Conservation (phyloP, 768 basidiomycete genomes). For the Tremella mesenterica region DNA sequence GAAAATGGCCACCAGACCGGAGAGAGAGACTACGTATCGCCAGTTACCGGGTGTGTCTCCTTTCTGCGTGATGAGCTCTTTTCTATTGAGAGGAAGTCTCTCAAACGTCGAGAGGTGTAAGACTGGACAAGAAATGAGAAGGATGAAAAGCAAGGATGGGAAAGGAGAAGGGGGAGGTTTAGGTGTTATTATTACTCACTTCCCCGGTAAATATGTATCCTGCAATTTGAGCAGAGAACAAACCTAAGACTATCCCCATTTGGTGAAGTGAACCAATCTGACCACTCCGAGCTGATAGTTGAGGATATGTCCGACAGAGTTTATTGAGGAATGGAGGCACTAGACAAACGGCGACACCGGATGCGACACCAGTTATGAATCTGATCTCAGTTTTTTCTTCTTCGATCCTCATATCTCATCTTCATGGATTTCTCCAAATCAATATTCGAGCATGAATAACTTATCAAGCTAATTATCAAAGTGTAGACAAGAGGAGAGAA, state of each 20-base stretch:
- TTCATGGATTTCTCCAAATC: too few species aligned
- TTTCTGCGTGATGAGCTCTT: constrained; percentile 17
- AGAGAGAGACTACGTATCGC: constrained; percentile 36
- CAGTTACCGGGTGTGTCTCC: constrained; percentile 39
- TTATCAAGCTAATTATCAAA: too few species aligned
- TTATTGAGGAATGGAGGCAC: constrained; percentile 38
- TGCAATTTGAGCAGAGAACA: constrained; percentile 33
- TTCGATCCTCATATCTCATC: too few species aligned
- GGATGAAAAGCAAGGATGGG: background rate
- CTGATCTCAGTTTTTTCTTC: constrained; percentile 16
- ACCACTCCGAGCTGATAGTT: constrained; percentile 23
- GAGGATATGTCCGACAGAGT: constrained; percentile 25
- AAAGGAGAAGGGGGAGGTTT: background rate
- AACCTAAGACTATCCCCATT: constrained; percentile 37
- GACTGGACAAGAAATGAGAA: background rate
- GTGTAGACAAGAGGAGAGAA: too few species aligned
- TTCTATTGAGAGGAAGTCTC: background rate
- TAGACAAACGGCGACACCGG: constrained; percentile 38
- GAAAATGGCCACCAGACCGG: constrained; percentile 27
- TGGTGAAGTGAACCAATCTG: constrained; percentile 40
- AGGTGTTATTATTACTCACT: constrained; percentile 15
- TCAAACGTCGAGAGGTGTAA: background rate
- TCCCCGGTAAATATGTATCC: constrained; percentile 35
- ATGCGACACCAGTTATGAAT: constrained; percentile 34
- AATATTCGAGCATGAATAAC: background rate